Conservation (phyloP, 2,329 filamentous ascomycete genomes). For the Trichoderma sp. region DNA sequence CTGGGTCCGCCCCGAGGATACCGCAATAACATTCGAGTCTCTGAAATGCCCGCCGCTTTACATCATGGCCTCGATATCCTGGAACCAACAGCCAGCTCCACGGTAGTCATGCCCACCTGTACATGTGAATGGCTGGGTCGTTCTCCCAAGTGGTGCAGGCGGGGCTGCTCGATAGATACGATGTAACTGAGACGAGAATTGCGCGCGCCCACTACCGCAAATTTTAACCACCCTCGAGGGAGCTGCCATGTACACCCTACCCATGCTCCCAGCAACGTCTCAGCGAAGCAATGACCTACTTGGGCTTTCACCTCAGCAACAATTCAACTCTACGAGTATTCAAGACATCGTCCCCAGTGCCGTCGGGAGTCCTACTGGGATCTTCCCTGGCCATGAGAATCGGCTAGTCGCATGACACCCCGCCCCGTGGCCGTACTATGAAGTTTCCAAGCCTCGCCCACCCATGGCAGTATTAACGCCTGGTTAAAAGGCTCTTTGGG, state of each 20-base stretch:
- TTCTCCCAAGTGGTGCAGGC: background rate
- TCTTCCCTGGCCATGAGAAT: background rate
- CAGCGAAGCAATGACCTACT: background rate
- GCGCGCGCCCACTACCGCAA: background rate
- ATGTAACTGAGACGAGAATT: background rate
- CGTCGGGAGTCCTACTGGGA: background rate
- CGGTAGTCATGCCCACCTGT: background rate
- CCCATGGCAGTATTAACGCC: background rate
- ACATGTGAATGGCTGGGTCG: background rate
- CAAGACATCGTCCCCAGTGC: background rate
- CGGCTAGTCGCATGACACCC: constrained; percentile 1
- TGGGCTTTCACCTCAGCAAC: background rate
- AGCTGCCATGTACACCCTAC: background rate
- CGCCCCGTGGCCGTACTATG: background rate
- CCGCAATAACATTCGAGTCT: background rate
- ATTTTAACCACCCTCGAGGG: background rate
- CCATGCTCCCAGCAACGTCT: background rate
- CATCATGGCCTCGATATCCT: constrained; percentile 1
- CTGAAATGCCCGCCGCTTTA: background rate
- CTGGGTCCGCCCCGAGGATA: background rate
- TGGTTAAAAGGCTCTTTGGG: constrained; percentile 8
- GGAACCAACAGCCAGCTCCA: constrained; percentile 13
- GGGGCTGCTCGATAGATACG: background rate
- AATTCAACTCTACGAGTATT: background rate
- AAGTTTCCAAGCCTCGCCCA: background rate